Conservation (phyloP, 805 yeast species). For the Candida berthetii region DNA sequence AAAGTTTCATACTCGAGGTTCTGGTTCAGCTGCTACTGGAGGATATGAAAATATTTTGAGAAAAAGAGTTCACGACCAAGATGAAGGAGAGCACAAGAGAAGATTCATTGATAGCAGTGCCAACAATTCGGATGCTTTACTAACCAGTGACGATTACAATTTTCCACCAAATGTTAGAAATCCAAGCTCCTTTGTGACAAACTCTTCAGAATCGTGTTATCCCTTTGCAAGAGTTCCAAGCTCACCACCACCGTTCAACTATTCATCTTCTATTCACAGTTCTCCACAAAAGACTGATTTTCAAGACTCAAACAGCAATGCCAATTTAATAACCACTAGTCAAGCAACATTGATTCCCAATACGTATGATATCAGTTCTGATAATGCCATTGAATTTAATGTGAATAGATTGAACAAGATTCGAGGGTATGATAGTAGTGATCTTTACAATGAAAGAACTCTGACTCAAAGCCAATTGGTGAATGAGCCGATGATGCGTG, state of each 20-base stretch:
- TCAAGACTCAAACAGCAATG: conserved; percentile 3
- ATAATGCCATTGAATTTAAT: conserved; percentile 18
- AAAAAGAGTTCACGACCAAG: conserved; percentile 13
- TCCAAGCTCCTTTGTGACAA: conserved; percentile 13
- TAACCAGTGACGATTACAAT: conserved; percentile 15
- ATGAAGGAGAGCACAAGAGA: conserved; percentile 10
- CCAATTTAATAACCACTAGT: no score
- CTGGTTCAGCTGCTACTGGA: neutral
- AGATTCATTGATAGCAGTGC: conserved; percentile 7
- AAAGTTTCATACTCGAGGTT: conserved; percentile 32
- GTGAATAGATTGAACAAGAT: conserved; percentile 14
- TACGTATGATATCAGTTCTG: conserved; percentile 6
- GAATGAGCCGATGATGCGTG: conserved; percentile 23
- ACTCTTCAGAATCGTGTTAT: conserved; percentile 18
- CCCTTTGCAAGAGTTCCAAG: conserved; percentile 14
- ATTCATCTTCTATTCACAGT: conserved; percentile 3
- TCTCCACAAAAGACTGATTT: conserved; percentile 10
- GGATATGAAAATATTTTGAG: conserved; percentile 6
- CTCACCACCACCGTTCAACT: conserved; percentile 17
- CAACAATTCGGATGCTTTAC: conserved; percentile 11
- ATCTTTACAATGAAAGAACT: conserved; percentile 9
- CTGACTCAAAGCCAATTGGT: conserved; percentile 1
- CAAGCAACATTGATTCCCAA: conserved; percentile 16
- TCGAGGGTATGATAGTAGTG: conserved; percentile 18
- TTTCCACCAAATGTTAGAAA: conserved; percentile 2